Evolutionary conservation across 164 flowering plant species (phyloP), one percentile per base, ranked within the genome.

Genomic region (Macadamia tetraphylla): DNA sequence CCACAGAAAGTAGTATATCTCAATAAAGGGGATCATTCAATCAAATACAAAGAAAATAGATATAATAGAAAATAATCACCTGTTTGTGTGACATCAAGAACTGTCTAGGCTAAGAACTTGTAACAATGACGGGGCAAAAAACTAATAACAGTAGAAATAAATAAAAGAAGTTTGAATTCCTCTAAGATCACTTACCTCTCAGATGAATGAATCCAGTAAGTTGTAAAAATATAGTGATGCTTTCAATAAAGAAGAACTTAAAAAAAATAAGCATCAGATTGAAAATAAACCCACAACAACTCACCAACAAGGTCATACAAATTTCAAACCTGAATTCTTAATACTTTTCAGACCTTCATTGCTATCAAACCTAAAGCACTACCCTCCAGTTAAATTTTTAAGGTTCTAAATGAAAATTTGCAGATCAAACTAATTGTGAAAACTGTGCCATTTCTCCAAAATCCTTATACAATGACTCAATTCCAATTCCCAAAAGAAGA

Each of bases 1-100:
- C 69, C 55, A 70, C 56, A 75, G 55, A 46, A 69, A 72, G 51
- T 53, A 58, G 0, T 15, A 32, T 9, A 32, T 56, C 10, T 67
- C 63, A 49, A 61, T 62, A 66, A 58, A 57, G 29, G n/a, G 51
- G 12, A 65, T 18, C 10, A 14, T 48, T 42, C 17, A 12, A 17
- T 44, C 53, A 18, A 53, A 12, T n/a, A 14, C 18, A 3, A 13
- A 51, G 12, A 14, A 53, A 53, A 17, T 53, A 53, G 57, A 53
- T 53, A 17, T 53, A 0, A 1, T 14, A 17, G 15, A 1, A 53
- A 53, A 11, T 14, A 14, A 51, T 9, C 9, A 9, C 13, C 13
- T 51, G 12, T 51, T 17, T 13, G 14, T 0, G 57, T 5, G 2
- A 17, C 40, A 11, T 52, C 57, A 52, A 52, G 15, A 13, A 9